Evolutionary conservation across 352 stramenopile species (phyloP).

Genomic region (Detonula confervacea): DNA sequence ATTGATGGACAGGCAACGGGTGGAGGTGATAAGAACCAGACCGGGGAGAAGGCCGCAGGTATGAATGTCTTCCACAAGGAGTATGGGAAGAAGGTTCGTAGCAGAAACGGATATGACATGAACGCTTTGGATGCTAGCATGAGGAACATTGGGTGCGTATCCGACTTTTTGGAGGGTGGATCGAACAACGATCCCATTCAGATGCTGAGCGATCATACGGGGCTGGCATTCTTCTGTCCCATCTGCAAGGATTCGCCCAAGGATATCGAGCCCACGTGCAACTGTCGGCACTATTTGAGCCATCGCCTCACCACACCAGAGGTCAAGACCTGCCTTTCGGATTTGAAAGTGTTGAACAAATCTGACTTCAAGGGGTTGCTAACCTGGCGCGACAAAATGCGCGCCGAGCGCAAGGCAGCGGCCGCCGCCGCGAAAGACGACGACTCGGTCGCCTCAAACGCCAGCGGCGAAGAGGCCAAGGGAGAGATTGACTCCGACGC

Average conservation of each 20-base stretch:
- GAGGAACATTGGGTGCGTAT: slow-evolving; percentile 70
- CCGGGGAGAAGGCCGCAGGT: slow-evolving; percentile 54
- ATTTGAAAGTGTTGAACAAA: slow-evolving; percentile 98
- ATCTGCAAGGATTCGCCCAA: slow-evolving; percentile 55
- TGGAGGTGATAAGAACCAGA: slow-evolving; percentile 57
- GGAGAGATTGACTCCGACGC: slow-evolving; percentile 79
- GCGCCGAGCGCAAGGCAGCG: slow-evolving; percentile 65
- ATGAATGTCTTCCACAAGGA: slow-evolving; percentile 98
- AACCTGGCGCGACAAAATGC: slow-evolving; percentile 96
- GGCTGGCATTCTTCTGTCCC: slow-evolving; percentile 89
- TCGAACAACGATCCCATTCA: slow-evolving; percentile 91
- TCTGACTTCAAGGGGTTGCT: slow-evolving; percentile 97
- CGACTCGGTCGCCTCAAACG: slow-evolving; percentile 41
- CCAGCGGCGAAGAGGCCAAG: slow-evolving; percentile 68
- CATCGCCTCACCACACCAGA: slow-evolving; percentile 83
- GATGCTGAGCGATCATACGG: slow-evolving; percentile 93
- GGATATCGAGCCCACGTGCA: slow-evolving; percentile 39
- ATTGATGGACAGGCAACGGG: slow-evolving; percentile 86
- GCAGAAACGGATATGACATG: slow-evolving; percentile 94
- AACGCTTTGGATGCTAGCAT: slow-evolving; percentile 74
- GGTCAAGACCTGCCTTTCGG: slow-evolving; percentile 83
- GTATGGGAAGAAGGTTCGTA: slow-evolving; percentile 93
- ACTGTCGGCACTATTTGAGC: slow-evolving; percentile 77
- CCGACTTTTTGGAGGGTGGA: slow-evolving; percentile 71
- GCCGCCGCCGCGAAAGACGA: slow-evolving; percentile 57